These are phyloP conservation scores for Boletus huronensis DNA, from an alignment of 768 basidiomycete genomes.

Conservation along the genomic window DNA sequence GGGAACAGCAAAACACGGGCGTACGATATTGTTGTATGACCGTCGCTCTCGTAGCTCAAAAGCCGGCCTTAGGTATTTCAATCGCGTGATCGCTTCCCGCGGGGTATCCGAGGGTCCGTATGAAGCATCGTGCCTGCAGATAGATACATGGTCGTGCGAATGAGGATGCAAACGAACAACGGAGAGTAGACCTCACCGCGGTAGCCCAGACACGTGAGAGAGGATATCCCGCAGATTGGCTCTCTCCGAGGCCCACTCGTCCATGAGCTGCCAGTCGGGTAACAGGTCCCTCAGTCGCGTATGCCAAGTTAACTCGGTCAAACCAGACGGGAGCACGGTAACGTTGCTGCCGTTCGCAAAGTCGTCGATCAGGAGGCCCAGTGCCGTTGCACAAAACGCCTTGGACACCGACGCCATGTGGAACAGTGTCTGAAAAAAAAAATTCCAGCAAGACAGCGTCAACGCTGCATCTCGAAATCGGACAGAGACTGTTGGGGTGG, in stretches of 20 bases:
- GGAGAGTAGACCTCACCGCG: slow-evolving; percentile 22
- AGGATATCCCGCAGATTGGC: slow-evolving; percentile 38
- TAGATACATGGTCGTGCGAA: neutral
- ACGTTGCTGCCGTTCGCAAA: slow-evolving; percentile 34
- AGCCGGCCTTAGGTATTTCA: slow-evolving; percentile 31
- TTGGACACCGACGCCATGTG: slow-evolving; percentile 37
- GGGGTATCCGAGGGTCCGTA: slow-evolving; percentile 30
- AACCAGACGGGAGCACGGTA: slow-evolving; percentile 31
- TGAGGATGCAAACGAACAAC: neutral
- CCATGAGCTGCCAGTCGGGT: slow-evolving; percentile 41
- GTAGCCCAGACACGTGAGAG: slow-evolving; percentile 40
- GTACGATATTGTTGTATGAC: slow-evolving; percentile 40
- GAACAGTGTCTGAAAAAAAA: slow-evolving; percentile 33
- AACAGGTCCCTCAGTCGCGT: slow-evolving; percentile 37
- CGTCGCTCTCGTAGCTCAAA: slow-evolving; percentile 37
- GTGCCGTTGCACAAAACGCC: slow-evolving; percentile 36
- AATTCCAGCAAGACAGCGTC: neutral
- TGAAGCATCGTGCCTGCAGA: slow-evolving; percentile 33
- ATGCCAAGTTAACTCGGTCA: slow-evolving; percentile 35
- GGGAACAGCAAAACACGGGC: neutral
- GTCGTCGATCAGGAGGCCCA: slow-evolving; percentile 43
- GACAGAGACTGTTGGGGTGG: neutral
- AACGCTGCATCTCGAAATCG: neutral
- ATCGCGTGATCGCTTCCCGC: slow-evolving; percentile 16
- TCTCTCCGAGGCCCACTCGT: slow-evolving; percentile 36